Evolutionary conservation across 768 basidiomycete genomes (phyloP).

Genomic region (Pisolithus microcarpus): DNA sequence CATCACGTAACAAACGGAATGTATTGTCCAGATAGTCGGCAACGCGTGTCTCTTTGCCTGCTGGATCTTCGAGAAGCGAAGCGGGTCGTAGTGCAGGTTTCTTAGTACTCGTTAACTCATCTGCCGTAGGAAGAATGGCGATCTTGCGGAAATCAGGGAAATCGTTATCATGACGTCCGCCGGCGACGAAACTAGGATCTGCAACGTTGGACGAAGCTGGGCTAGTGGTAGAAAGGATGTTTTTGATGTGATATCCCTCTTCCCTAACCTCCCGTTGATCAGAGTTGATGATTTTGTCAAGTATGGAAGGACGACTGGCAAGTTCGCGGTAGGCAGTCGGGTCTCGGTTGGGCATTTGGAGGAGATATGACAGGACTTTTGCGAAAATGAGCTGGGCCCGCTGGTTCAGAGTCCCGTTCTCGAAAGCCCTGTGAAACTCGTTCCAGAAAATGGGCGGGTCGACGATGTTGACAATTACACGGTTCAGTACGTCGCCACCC

Average conservation of each 20-base stretch:
- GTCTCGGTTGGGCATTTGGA: slow-evolving; percentile 31
- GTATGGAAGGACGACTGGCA: slow-evolving; percentile 27
- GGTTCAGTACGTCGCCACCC: slow-evolving; percentile 36
- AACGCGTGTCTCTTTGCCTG: slow-evolving; percentile 29
- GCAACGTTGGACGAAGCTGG: slow-evolving; percentile 11
- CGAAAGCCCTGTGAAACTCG: slow-evolving; percentile 30
- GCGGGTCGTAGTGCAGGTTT: slow-evolving; percentile 44
- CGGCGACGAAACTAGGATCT: slow-evolving; percentile 31
- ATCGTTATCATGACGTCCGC: slow-evolving; percentile 69
- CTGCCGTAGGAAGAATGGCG: slow-evolving; percentile 55
- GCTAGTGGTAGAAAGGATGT: slow-evolving; percentile 27
- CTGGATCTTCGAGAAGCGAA: slow-evolving; percentile 37
- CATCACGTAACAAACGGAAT: slow-evolving; percentile 60
- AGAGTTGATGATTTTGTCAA: slow-evolving; percentile 21
- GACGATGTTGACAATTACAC: slow-evolving; percentile 35
- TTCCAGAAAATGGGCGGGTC: slow-evolving; percentile 49
- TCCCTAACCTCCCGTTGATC: slow-evolving; percentile 18
- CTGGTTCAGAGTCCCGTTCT: slow-evolving; percentile 26
- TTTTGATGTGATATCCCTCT: slow-evolving; percentile 34
- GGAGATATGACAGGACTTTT: slow-evolving; percentile 44
- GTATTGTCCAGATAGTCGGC: slow-evolving; percentile 57
- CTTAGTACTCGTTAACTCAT: slow-evolving; percentile 43
- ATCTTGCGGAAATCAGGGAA: slow-evolving; percentile 53
- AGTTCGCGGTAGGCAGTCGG: slow-evolving; percentile 33
- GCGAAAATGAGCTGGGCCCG: slow-evolving; percentile 35